A percentile compares a stretch with the other conserved stretches of the same genome.
Conservation (phyloP, 495 filamentous ascomycete genomes). For the Opeltia flavorubescens region DNA sequence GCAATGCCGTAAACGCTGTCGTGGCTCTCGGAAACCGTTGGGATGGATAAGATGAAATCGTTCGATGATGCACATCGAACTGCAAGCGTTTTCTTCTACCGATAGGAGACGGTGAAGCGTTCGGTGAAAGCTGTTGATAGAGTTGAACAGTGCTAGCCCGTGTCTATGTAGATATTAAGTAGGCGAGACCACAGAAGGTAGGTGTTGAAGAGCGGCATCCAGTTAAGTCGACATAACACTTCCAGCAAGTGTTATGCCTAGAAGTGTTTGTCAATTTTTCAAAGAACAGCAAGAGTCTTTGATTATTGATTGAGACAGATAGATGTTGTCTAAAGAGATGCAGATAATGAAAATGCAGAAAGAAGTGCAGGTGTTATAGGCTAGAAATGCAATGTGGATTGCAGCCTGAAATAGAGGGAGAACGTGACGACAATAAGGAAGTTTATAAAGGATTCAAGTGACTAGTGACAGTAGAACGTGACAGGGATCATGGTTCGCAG, state of each 20-base stretch:
- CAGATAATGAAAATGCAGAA: background rate
- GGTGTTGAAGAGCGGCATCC: conserved; percentile 3
- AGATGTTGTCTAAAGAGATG: background rate
- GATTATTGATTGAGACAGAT: background rate
- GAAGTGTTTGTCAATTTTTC: background rate
- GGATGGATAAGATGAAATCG: conserved; percentile 2
- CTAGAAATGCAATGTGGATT: background rate
- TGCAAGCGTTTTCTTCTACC: background rate
- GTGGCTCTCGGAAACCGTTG: background rate
- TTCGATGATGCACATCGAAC: conserved; percentile 8
- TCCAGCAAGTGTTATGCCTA: background rate
- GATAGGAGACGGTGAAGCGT: background rate
- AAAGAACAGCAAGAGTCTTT: background rate
- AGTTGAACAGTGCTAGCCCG: background rate
- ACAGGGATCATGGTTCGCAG: conserved; percentile 1
- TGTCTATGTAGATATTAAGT: conserved; percentile 4
- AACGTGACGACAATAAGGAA: background rate
- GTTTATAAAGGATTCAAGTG: background rate
- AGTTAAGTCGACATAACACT: conserved; percentile 2
- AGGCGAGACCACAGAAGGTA: conserved; percentile 7
- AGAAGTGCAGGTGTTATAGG: background rate
- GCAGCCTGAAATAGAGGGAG: conserved; percentile 1
- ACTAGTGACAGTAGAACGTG: background rate
- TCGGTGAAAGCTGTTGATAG: background rate
- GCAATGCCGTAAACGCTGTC: conserved; percentile 1